These are phyloP conservation scores for Cystobasidium pallidum DNA, from an alignment of 1,284 basidiomycete genomes.

Conservation along the genomic window DNA sequence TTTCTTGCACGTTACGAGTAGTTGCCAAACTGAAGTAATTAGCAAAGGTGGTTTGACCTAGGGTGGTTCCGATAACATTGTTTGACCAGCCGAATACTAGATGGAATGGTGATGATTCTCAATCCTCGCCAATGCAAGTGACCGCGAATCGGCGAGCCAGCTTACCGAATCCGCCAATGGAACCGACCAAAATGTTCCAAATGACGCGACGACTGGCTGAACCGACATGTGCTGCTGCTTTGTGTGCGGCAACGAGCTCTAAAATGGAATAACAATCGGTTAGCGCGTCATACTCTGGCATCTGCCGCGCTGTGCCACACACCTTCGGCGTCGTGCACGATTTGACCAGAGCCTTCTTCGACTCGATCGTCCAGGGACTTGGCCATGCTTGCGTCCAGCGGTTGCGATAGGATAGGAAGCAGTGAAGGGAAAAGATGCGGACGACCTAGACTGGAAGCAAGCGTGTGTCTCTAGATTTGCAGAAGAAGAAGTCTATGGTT, in stretches of 20 bases:
- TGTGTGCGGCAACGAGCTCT: not conserved
- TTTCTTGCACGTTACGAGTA: not conserved
- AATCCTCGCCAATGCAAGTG: no score
- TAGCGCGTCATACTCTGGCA: no score
- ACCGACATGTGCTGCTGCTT: constrained; percentile 3
- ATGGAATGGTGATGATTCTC: no score
- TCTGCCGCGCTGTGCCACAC: not conserved
- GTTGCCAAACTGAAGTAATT: constrained; percentile 10
- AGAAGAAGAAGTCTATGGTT: no score
- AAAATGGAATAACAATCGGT: no score
- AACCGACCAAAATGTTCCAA: not conserved
- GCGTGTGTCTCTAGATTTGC: no score
- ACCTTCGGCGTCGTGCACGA: not conserved
- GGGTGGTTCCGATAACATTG: constrained; percentile 1
- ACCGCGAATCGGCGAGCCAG: no score
- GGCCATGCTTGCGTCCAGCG: not conserved
- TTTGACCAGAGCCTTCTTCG: not conserved
- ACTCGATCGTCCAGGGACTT: constrained; percentile 7
- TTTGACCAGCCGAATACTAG: constrained; percentile 9
- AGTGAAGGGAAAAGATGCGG: no score
- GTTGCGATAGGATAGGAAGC: not conserved
- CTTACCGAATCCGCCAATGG: constrained; percentile 4
- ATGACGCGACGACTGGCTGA: not conserved
- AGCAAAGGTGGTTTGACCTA: constrained; percentile 3
- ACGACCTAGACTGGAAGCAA: no score